Evolutionary conservation across 2,329 filamentous ascomycete genomes (phyloP), one percentile per base, ranked within the genome.

Genomic region (Alternaria arborescens): DNA sequence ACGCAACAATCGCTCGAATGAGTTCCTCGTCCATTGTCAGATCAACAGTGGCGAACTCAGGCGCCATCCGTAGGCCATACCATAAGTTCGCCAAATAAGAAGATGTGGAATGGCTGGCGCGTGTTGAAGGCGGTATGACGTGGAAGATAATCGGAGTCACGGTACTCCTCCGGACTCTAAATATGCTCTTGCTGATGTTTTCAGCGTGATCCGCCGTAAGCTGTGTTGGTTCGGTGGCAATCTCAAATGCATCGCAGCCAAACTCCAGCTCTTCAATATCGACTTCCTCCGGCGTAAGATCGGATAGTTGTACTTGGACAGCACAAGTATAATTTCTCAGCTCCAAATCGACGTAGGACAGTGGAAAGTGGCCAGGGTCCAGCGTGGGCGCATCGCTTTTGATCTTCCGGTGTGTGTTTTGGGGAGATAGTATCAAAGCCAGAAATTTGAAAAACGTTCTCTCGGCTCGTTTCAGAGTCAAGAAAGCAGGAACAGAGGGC

Each of bases 361-460:
- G 77, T 0, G 89, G 89, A 63, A 90, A 91, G 52, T 68, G 60
- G 0, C 87, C 86, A 2, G 86, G 87, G 60, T 89, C 86, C 60
- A 87, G 82, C 18, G 86, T 86, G 0, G 84, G 84, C 10, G 86
- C 57, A 24, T 58, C 53, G 41, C 60, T 64, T 38, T 62, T 61
- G n/a, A 57, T 36, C 18, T 55, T 61, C 16, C 64, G 61, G 10
- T 65, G 60, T 4, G 59, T 85, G 6, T 84, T 80, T 3, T 83
- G 82, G 16, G 80, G 78, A 0, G 86, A 82, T 1, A 86, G 84
- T 12, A 89, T 82, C 20, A 89, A 81, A 0, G 87, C 86, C 11
- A 91, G 78, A 56, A 91, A 90, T 55, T 88, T 88, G 48, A 91
- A 81, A 60, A 91, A 91, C 58, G 91, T 88, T 40, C 87, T 82